Evolutionary conservation across 225 moss, liverwort and hornwort species (phyloP), one percentile per base, ranked within the genome.

Genomic region (Neckera pumila): DNA sequence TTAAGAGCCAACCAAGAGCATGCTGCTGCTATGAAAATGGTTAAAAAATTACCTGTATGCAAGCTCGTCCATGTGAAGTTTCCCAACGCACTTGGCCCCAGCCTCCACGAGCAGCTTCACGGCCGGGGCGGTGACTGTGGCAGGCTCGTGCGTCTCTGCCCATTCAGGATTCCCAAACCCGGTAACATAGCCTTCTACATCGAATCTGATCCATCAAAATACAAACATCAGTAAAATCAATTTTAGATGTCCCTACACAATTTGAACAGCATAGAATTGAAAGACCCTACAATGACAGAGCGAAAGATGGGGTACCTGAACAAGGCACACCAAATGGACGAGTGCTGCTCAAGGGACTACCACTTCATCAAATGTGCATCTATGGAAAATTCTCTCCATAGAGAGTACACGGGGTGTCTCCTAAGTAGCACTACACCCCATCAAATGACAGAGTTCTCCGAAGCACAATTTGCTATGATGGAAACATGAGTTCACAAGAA

Each of bases 41-140:
- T 78, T 57, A 43, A 28, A 26, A 72, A 79, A 36, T 90, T 38
- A 98, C 98, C 98, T 98, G 92, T 93, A 97, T 23, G 98, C 98
- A 93, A 99, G 91, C 94, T 99, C 98, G 86, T 99, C 98, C 98
- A 99, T 97, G 70, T 99, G 98, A 81, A 97, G 96, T 86, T 96
- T 99, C 58, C 98, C 98, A 87, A 96, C 89, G 85, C 98, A 99
- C 89, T 94, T 97, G 6, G 96, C 98, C 25, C 98, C 98, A 51
- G 94, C 95, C 79, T 95, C 94, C 73, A 99, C 93, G 59, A 99
- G 92, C 80, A 94, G 71, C 85, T 95, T 93, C 34, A 99, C 96
- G 51, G 93, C 96, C 82, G 96, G 90, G 64, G 98, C 96, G 49
- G 95, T 96, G 54, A 71, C 81, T 22, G 89, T 86, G 62, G 97